These are phyloP conservation scores for Dipteronia sinensis DNA, from an alignment of 345 rosid genomes.

Conservation along the genomic window DNA sequence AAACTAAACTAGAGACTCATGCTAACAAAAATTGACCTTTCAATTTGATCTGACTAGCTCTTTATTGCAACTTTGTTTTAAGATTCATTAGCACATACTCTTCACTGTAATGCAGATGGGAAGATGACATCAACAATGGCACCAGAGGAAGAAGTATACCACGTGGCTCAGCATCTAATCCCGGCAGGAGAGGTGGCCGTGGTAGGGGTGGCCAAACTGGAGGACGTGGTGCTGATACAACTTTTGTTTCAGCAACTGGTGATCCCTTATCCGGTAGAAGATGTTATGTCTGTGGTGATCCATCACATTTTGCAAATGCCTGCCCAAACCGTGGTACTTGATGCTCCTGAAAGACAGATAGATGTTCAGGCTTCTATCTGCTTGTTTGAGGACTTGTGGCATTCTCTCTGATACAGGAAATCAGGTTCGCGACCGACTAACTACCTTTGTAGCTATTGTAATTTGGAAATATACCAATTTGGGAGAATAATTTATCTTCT, in stretches of 20 bases:
- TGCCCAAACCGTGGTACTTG: conserved; percentile 75
- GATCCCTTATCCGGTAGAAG: conserved; percentile 75
- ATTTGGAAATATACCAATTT: neutral
- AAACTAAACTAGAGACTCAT: neutral
- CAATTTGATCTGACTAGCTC: neutral
- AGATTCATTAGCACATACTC: neutral
- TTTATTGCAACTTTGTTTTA: neutral
- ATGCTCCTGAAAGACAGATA: neutral
- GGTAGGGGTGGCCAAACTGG: conserved; percentile 49
- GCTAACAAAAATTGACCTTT: neutral
- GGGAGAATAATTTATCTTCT: neutral
- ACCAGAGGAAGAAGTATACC: conserved; percentile 39
- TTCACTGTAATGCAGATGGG: conserved; percentile 66
- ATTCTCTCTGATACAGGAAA: neutral
- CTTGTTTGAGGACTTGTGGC: neutral
- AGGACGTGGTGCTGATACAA: conserved; percentile 35
- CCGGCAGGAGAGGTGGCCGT: conserved; percentile 48
- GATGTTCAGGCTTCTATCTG: neutral
- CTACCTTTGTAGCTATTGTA: neutral
- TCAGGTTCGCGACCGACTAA: neutral
- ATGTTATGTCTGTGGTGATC: conserved; percentile 90
- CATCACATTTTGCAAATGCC: conserved; percentile 84
- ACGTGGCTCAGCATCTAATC: conserved; percentile 34
- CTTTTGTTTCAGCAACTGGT: conserved; percentile 88
- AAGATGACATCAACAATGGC: conserved; percentile 61